These are phyloP conservation scores for Neobulgaria alba DNA, from an alignment of 2,329 filamentous ascomycete species.

Conservation along the genomic window DNA sequence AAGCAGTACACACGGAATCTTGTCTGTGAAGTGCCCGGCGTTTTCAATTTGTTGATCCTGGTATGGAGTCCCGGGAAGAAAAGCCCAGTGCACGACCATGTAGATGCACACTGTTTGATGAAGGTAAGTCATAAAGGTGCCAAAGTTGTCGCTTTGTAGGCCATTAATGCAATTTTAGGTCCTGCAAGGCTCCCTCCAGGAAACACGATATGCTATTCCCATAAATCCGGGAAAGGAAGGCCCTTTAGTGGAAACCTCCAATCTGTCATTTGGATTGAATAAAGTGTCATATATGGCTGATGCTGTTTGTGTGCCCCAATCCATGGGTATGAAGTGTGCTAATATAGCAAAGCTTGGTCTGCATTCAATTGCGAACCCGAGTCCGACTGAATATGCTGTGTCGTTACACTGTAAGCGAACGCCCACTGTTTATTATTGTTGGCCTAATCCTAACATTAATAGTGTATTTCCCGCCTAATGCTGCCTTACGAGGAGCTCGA, in stretches of 20 bases:
- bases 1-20: constrained; percentile 80
- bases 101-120: constrained; percentile 87
- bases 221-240: constrained; percentile 35
- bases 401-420: constrained; percentile 56
- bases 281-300: constrained; percentile 89
- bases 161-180: constrained; percentile 31
- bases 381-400: constrained; percentile 64
- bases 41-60: constrained; percentile 60
- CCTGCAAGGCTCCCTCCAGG: constrained; percentile 65
- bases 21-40: constrained; percentile 77
- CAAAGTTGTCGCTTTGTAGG: too few relatives aligned
- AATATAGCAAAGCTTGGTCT: constrained; percentile 52
- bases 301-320: constrained; percentile 32
- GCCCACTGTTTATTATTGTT: not conserved
- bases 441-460: not conserved
- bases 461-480: constrained; percentile 85
- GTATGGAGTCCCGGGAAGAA: constrained; percentile 82
- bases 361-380: constrained; percentile 73
- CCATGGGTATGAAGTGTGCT: not conserved
- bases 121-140: constrained; percentile 52
- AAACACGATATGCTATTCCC: constrained; percentile 56
- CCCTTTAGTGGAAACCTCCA: constrained; percentile 24
- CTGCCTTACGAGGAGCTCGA: constrained; percentile 71
- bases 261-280: constrained; percentile 59
- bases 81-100: constrained; percentile 80